Percentiles rank a stretch among this genome's conserved stretches.
These are phyloP conservation scores for sweet orange (Citrus sinensis) DNA, from an alignment of 345 rosid species.

Conservation along the genomic window DVS_A1.0 CM039162.1:25049501-25050000, in stretches of 20 bases:
- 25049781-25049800: neutral
- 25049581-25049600: neutral
- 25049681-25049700: neutral
- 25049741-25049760: constrained; percentile 7
- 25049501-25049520: neutral
- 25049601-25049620: neutral
- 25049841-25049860: neutral
- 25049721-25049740: neutral
- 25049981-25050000: constrained; percentile 24
- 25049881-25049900: too few species aligned
- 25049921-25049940: neutral
- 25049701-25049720: neutral
- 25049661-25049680: neutral
- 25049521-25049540: neutral
- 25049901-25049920: neutral
- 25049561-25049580: too few species aligned
- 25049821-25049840: neutral
- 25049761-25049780: constrained; percentile 7
- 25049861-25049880: too few species aligned
- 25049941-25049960: neutral
- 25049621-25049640: neutral
- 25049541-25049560: neutral
- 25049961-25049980: neutral
- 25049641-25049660: neutral
- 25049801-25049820: neutral